Evolutionary conservation across 768 basidiomycete genomes (phyloP).

Genomic region (Pisolithus microcarpus): DNA sequence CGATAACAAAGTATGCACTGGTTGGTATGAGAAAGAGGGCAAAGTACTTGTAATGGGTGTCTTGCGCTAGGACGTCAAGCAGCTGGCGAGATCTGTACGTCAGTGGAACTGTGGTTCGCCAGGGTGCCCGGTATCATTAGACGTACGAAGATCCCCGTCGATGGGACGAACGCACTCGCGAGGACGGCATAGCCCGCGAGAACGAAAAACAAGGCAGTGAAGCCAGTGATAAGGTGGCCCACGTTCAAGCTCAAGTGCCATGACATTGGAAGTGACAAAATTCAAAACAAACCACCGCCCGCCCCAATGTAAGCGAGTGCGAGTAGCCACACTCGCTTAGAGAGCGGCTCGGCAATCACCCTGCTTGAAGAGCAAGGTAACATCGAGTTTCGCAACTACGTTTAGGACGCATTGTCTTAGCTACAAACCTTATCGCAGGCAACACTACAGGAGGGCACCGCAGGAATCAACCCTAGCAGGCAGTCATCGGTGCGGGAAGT

Average conservation of each 20-base stretch:
- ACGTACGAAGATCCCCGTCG: slow-evolving; percentile 46
- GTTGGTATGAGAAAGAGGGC: slow-evolving; percentile 71
- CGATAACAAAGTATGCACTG: slow-evolving; percentile 84
- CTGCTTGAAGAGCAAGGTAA: too few relatives aligned
- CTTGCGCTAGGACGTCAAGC: slow-evolving; percentile 55
- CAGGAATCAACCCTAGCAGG: too few relatives aligned
- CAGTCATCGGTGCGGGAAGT: too few relatives aligned
- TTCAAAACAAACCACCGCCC: too few relatives aligned
- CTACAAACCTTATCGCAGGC: too few relatives aligned
- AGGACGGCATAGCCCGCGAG: slow-evolving; percentile 57
- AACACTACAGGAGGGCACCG: too few relatives aligned
- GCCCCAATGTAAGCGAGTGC: too few relatives aligned
- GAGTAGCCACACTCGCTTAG: too few relatives aligned
- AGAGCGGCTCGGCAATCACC: too few relatives aligned
- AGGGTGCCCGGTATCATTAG: background rate
- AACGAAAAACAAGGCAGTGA: slow-evolving; percentile 47
- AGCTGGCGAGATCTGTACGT: slow-evolving; percentile 37
- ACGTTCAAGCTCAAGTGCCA: slow-evolving; percentile 14
- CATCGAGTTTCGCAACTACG: too few relatives aligned
- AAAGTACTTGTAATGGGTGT: slow-evolving; percentile 91
- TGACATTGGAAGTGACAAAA: too few relatives aligned
- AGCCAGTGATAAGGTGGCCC: slow-evolving; percentile 43
- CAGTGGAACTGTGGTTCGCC: slow-evolving; percentile 3
- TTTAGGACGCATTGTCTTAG: too few relatives aligned
- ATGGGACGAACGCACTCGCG: slow-evolving; percentile 56